Evolutionary conservation across 2,329 filamentous ascomycete genomes (phyloP), one percentile per base, ranked within the genome.

Genomic region (Myriosclerotinia scirpicola): DNA sequence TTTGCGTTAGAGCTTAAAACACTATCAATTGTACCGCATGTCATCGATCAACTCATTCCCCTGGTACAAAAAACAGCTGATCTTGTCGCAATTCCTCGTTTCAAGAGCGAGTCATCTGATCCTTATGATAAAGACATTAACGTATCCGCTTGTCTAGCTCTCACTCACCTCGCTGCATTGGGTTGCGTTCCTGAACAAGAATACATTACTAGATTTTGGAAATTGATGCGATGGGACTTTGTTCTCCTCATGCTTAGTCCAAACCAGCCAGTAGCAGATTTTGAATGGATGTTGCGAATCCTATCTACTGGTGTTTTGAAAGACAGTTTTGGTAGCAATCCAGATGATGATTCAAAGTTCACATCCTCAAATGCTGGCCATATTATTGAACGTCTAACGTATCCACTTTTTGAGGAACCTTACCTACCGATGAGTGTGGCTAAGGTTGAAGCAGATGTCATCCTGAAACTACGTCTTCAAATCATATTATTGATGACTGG

Each of bases 231-330:
- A 4, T 83, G 87, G 34, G 85, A 90, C 54, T 87, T 90, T 69
- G 83, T 90, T 12, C 78, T 91, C 15, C 80, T 90, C 65, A 84
- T 91, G 72, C 81, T 94, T 1, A 87, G 85, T 67, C 85, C 85
- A 40, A 87, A 87, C 65, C 90, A 93, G 68, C 84, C 85, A 1
- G 78, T 86, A 0, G 76, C 80, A 1, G 87, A 92, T 60, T 88
- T 91, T 64, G 78, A 85, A 1, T 80, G 83, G 38, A 89, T 89
- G 80, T 79, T 93, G 11, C 81, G 84, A 36, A 81, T 93, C 58
- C 79, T 95, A 2, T 82, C 83, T 46, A 90, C 88, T 0, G 92
- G 90, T 6, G 83, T 85, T 0, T 81, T 90, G 0, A 78, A 83
- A 0, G 79, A 81, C 1, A 88, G 86, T 1, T 86, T 94, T 60